Conservation (phyloP, 148 eudicot species). For the Rhododendron griersonianum region DNA sequence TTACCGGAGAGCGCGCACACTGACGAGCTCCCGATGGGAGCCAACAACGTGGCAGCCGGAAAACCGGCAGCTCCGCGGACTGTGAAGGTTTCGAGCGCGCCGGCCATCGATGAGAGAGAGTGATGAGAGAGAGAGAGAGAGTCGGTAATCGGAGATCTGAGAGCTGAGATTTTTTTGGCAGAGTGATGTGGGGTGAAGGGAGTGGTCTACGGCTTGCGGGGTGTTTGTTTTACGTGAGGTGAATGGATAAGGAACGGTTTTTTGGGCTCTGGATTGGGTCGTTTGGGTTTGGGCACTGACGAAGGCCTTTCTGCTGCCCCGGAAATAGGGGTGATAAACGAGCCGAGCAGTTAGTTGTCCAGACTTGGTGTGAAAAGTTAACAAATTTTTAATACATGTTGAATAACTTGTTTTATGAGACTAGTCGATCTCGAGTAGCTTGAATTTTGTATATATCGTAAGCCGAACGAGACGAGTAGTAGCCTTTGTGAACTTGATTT, state of each 20-base stretch:
- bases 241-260: background rate
- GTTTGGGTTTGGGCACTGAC: background rate
- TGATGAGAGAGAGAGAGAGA: background rate
- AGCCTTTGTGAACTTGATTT: too few species aligned
- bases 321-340: too few species aligned
- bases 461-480: too few species aligned
- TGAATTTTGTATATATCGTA: too few species aligned
- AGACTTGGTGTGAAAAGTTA: too few species aligned
- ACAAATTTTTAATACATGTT: too few species aligned
- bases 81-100: constrained; percentile 45
- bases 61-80: constrained; percentile 48
- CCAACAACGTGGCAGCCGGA: constrained; percentile 21
- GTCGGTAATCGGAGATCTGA: background rate
- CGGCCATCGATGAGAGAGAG: constrained; percentile 40
- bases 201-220: constrained; percentile 4
- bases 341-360: too few species aligned
- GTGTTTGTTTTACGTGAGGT: background rate
- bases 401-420: too few species aligned
- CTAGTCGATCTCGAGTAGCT: too few species aligned
- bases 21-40: constrained; percentile 32
- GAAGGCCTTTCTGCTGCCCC: too few species aligned
- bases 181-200: background rate
- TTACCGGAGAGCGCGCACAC: constrained; percentile 20
- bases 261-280: background rate
- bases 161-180: background rate